Conservation (phyloP, 371 early-diverging fungal species). For the Encephalitozoon cuniculi region DNA sequence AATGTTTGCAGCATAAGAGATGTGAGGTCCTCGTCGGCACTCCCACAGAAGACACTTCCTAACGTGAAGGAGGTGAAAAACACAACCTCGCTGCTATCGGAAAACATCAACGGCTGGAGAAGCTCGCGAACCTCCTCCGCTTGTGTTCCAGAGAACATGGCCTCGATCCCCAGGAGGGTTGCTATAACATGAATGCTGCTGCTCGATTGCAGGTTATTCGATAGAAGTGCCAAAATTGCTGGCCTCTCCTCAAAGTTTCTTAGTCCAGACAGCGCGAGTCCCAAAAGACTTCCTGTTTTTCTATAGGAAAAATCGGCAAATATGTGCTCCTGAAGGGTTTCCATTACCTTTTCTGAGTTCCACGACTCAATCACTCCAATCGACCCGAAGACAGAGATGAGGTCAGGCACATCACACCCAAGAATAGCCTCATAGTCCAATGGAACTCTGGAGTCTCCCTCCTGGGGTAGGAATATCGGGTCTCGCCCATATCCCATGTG, state of each 20-base stretch:
- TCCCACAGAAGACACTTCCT: slow-evolving; percentile 48
- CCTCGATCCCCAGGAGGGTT: slow-evolving; percentile 35
- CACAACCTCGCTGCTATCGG: slow-evolving; percentile 28
- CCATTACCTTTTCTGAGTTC: slow-evolving; percentile 45
- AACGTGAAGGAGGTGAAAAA: slow-evolving; percentile 46
- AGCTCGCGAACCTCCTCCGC: slow-evolving; percentile 11
- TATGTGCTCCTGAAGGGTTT: slow-evolving; percentile 47
- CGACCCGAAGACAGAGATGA: slow-evolving; percentile 26
- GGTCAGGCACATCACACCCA: slow-evolving; percentile 2
- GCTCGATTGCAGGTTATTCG: slow-evolving; percentile 23
- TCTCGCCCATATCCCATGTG: slow-evolving; percentile 47
- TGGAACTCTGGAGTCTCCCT: not conserved
- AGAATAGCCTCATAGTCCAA: slow-evolving; percentile 21
- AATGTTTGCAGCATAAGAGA: slow-evolving; percentile 39
- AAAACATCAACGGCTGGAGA: slow-evolving; percentile 28
- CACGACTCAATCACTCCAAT: slow-evolving; percentile 52
- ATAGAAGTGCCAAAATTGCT: slow-evolving; percentile 44
- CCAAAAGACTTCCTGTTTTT: slow-evolving; percentile 45
- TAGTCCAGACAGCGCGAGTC: slow-evolving; percentile 37
- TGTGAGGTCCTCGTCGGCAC: slow-evolving; percentile 39
- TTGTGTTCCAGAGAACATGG: slow-evolving; percentile 36
- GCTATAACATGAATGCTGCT: slow-evolving; percentile 33
- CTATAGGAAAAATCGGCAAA: slow-evolving; percentile 36
- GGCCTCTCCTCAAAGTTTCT: slow-evolving; percentile 45
- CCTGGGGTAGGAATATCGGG: slow-evolving; percentile 21